A percentile compares a stretch with the other conserved stretches of the same genome.
Evolutionary conservation across 1,139 yeast species (phyloP).

Genomic region (Pneumocystis murina): DNA sequence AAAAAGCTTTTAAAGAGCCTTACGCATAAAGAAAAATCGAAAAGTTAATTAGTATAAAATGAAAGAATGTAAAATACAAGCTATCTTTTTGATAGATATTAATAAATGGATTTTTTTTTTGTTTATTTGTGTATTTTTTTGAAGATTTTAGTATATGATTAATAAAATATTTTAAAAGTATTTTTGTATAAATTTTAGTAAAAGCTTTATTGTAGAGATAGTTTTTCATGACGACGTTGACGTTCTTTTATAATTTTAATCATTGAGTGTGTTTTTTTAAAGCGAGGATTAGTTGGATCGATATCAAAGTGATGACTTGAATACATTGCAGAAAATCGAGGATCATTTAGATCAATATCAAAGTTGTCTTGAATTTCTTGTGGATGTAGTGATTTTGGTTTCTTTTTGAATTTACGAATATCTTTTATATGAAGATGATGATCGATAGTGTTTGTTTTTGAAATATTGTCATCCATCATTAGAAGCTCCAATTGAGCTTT

Average conservation of each 20-base stretch:
- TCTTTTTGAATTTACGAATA: slow-evolving; percentile 26
- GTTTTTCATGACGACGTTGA: background rate
- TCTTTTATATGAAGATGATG: slow-evolving; percentile 64
- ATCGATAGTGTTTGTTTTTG: too few relatives aligned
- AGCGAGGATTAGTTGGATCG: slow-evolving; percentile 66
- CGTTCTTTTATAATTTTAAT: slow-evolving; percentile 36
- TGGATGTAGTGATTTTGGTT: slow-evolving; percentile 37
- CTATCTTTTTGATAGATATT: too few relatives aligned
- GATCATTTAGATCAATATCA: slow-evolving; percentile 61
- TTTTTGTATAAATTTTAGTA: too few relatives aligned
- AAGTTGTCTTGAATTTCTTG: slow-evolving; percentile 23
- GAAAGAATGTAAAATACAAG: too few relatives aligned
- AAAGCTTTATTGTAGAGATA: too few relatives aligned
- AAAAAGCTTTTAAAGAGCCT: too few relatives aligned
- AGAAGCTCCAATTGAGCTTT: slow-evolving; percentile 28
- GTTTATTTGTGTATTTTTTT: too few relatives aligned
- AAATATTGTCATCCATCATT: slow-evolving; percentile 44
- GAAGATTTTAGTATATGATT: too few relatives aligned
- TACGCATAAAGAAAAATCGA: too few relatives aligned
- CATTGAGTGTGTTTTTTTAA: slow-evolving; percentile 78
- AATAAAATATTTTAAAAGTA: too few relatives aligned
- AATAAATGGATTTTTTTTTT: too few relatives aligned
- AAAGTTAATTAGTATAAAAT: too few relatives aligned
- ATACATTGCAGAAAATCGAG: slow-evolving; percentile 75
- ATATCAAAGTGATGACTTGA: slow-evolving; percentile 85